These are phyloP conservation scores for Hanseniaspora mollemarum DNA, from an alignment of 805 yeast genomes.

Conservation along the genomic window DNA sequence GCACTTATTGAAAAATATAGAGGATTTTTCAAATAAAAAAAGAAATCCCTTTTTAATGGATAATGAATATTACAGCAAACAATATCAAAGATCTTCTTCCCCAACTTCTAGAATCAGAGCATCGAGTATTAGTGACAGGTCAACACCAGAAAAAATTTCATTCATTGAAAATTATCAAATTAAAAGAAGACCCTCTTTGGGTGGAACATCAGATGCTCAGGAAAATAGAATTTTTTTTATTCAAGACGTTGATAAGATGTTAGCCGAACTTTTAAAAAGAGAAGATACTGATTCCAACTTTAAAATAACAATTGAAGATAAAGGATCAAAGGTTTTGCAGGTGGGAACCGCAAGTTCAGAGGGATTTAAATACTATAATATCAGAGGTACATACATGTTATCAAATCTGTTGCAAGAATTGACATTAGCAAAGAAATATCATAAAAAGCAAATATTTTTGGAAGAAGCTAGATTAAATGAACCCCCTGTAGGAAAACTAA, in stretches of 20 bases:
- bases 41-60: constrained; percentile 14
- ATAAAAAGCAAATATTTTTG: constrained; percentile 62
- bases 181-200: constrained; percentile 45
- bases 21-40: too few relatives aligned
- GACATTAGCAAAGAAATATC: constrained; percentile 72
- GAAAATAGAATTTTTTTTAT: constrained; percentile 46
- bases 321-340: constrained; percentile 69
- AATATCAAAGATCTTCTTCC: constrained; percentile 13
- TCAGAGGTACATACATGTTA: constrained; percentile 82
- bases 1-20: not conserved
- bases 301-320: constrained; percentile 78
- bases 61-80: constrained; percentile 14
- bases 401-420: constrained; percentile 79
- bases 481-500: constrained; percentile 71
- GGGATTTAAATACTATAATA: constrained; percentile 60
- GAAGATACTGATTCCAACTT: constrained; percentile 79
- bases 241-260: constrained; percentile 60
- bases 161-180: constrained; percentile 21
- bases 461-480: constrained; percentile 79
- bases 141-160: constrained; percentile 5
- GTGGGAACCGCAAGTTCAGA: constrained; percentile 76
- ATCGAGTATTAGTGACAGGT: constrained; percentile 10
- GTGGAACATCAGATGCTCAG: constrained; percentile 34
- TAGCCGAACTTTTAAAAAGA: constrained; percentile 51
- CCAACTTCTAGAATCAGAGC: constrained; percentile 16